These are phyloP conservation scores for Furcasterigmium sp. DNA, from an alignment of 2,329 filamentous ascomycete species.

Conservation along the genomic window DNA sequence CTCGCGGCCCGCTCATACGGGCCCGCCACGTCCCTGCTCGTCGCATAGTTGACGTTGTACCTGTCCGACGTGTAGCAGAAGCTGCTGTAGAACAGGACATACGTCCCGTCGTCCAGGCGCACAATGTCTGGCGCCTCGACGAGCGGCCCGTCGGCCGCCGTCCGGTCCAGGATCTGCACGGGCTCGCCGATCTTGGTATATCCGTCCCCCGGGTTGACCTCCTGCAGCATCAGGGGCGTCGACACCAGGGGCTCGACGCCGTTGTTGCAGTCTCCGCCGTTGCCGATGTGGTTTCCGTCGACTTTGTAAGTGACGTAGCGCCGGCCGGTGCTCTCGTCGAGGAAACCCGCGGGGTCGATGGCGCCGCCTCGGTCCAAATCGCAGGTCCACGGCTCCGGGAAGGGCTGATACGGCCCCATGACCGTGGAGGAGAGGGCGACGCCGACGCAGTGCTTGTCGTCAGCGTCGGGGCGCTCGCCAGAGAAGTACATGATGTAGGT, in stretches of 20 bases:
- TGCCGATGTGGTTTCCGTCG: conserved; percentile 53
- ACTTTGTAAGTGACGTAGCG: conserved; percentile 62
- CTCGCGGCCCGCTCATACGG: conserved; percentile 26
- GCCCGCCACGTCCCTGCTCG: conserved; percentile 29
- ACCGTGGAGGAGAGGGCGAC: conserved; percentile 41
- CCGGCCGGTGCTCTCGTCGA: conserved; percentile 42
- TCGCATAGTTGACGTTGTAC: conserved; percentile 59
- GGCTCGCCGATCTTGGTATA: conserved; percentile 46
- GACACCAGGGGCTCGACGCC: conserved; percentile 29
- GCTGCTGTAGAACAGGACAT: conserved; percentile 58
- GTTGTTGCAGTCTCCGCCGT: conserved; percentile 40
- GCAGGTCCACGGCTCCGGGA: conserved; percentile 44
- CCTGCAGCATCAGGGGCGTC: conserved; percentile 55
- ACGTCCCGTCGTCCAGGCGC: conserved; percentile 37
- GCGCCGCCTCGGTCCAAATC: conserved; percentile 48
- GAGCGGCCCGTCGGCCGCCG: conserved; percentile 42
- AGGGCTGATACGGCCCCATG: conserved; percentile 47
- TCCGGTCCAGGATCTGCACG: conserved; percentile 39
- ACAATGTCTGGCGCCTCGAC: conserved; percentile 57
- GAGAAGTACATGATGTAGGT: conserved; percentile 58
- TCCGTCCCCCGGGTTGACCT: conserved; percentile 40
- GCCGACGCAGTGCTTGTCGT: conserved; percentile 52
- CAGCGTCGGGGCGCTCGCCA: conserved; percentile 33
- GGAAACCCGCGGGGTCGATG: conserved; percentile 58
- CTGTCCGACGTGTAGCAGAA: conserved; percentile 48